These are phyloP conservation scores for Phalaenopsis equestris DNA, from an alignment of 106 monocot genomes.

Conservation along the genomic window DNA sequence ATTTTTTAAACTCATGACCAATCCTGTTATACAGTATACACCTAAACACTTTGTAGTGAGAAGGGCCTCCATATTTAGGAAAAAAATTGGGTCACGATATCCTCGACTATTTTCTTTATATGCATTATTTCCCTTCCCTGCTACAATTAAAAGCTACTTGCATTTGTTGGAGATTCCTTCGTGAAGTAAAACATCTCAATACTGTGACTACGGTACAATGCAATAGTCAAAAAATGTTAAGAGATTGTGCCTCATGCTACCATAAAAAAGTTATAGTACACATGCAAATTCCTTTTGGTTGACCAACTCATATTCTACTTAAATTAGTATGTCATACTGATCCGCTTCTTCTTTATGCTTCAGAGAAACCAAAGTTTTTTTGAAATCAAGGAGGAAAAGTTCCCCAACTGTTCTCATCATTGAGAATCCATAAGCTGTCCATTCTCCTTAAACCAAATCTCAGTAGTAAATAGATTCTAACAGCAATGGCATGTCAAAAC, in stretches of 20 bases:
- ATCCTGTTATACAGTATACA: neutral
- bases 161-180: neutral
- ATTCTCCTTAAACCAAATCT: neutral
- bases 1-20: neutral
- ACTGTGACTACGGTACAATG: neutral
- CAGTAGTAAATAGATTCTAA: neutral
- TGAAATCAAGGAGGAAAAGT: neutral
- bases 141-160: neutral
- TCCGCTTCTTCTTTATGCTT: neutral
- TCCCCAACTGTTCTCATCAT: neutral
- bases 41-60: neutral
- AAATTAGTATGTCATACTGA: neutral
- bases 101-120: no score
- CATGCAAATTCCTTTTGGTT: neutral
- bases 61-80: neutral
- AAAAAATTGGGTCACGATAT: no score
- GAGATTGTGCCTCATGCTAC: neutral
- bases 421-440: neutral
- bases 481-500: neutral
- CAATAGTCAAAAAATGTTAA: neutral
- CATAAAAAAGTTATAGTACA: neutral
- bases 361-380: neutral
- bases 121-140: no score
- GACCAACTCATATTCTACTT: neutral
- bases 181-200: neutral